Evolutionary conservation across 176 grass and related monocot species (phyloP), one percentile per base, ranked within the genome.

Genomic region (Saccharum officinarum): DNA sequence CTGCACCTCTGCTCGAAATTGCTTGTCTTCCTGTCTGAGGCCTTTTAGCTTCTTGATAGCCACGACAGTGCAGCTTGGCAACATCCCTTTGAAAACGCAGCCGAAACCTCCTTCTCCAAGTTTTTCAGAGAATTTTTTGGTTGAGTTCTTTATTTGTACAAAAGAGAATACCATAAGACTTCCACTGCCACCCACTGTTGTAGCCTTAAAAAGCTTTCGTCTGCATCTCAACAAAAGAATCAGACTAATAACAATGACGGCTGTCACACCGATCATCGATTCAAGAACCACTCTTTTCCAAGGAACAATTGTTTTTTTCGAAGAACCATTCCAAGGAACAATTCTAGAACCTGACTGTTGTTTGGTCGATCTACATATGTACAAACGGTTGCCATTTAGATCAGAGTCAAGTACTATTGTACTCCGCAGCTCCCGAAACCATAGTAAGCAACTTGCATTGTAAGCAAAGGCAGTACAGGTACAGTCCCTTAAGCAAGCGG

Each of bases 101-200:
- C 89, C 89, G 2, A 88, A 92, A 0, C 90, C 85, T 60, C 80
- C 85, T 85, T 74, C 72, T 17, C 90, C 90, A 18, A 85, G 69
- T 66, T 78, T 88, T 10, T 80, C 26, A 14, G 82, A 91, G 50
- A 91, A 88, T 3, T 40, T 57, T 71, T 49, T 78, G 17, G 62
- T 88, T 17, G 61, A 26, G 2, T 33, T 75, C 52, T 85, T 85
- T 46, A 91, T 63, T 38, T 77, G n/a, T 0, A 2, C 38, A 47
- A 73, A 78, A 0, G 84, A 90, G 49, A 85, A 90, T 1, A 77
- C 36, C 22, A 46, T 14, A 5, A 83, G 39, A 2, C 16, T 34
- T 11, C 74, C 28, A 36, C 8, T 0, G 9, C 10, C 44, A 46
- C 42, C 2, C 1, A 45, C 0, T 7, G 10, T 14, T 55, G 38